Conservation (phyloP, 129 eudicot species). For the Centella asiatica region DNA sequence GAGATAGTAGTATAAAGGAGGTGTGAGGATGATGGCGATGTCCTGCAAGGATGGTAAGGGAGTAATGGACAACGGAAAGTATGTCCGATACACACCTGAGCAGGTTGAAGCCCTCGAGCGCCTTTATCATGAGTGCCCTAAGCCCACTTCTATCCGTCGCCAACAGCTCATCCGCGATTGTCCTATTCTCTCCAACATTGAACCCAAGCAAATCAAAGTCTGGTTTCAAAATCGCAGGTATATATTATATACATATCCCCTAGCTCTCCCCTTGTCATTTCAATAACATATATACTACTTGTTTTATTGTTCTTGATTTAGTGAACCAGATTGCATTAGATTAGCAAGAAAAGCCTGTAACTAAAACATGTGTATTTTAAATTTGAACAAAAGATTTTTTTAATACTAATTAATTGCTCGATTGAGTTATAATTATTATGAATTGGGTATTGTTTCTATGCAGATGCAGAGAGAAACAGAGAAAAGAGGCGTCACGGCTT, state of each 20-base stretch:
- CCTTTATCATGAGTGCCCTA: slow-evolving; percentile 85
- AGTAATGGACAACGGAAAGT: slow-evolving; percentile 67
- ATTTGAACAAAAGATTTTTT: not conserved
- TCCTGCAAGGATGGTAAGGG: slow-evolving; percentile 81
- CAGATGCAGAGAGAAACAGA: slow-evolving; percentile 95
- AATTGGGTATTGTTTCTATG: slow-evolving; percentile 1
- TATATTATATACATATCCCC: too few species aligned
- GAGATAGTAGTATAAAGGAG: not conserved
- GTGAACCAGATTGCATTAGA: too few species aligned
- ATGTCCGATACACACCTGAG: slow-evolving; percentile 93
- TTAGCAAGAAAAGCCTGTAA: too few species aligned
- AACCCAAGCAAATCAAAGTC: slow-evolving; percentile 90
- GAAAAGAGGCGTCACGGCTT: slow-evolving; percentile 90
- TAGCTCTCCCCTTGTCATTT: too few species aligned
- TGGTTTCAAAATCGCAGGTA: slow-evolving; percentile 96
- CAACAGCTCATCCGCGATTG: slow-evolving; percentile 89
- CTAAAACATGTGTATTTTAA: too few species aligned
- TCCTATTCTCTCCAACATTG: slow-evolving; percentile 85
- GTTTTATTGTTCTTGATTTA: not conserved
- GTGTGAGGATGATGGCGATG: slow-evolving; percentile 55
- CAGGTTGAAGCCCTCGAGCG: slow-evolving; percentile 99
- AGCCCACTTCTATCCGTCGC: slow-evolving; percentile 77
- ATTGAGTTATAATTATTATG: not conserved
- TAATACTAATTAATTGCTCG: slow-evolving; percentile 1
- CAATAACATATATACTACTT: not conserved